Percentiles rank a stretch among this genome's conserved stretches.
phyloP scores from a whole-genome alignment of 2,329 filamentous ascomycete species.

The Septoria linicola region DNA sequence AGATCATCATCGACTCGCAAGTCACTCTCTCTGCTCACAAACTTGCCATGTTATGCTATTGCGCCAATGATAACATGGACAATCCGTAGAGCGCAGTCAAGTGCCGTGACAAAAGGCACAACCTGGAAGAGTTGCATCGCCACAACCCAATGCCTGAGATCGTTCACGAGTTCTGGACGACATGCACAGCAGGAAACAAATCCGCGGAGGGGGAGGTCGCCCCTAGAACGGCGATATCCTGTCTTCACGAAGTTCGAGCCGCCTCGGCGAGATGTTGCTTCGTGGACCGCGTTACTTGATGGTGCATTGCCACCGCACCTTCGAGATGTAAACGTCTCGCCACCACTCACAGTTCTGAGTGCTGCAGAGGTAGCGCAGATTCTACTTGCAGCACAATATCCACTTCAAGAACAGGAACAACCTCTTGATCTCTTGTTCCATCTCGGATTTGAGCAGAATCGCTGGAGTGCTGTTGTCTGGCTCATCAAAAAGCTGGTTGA shows the following conservation, averaged over 20 bases:
- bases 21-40: background rate
- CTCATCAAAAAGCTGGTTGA: conserved; percentile 46
- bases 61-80: conserved; percentile 34
- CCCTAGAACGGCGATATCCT: conserved; percentile 8
- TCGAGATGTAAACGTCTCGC: conserved; percentile 13
- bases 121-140: background rate
- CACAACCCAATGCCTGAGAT: background rate
- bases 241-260: conserved; percentile 13
- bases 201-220: background rate
- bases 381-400: conserved; percentile 29
- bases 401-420: background rate
- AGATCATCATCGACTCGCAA: background rate
- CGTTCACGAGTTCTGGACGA: background rate
- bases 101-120: conserved; percentile 3
- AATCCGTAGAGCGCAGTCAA: conserved; percentile 7
- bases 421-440: conserved; percentile 42
- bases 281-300: conserved; percentile 24
- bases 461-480: conserved; percentile 49
- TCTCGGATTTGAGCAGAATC: conserved; percentile 41
- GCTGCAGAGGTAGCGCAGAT: conserved; percentile 30
- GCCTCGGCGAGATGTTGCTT: conserved; percentile 9
- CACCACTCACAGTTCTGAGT: conserved; percentile 16
- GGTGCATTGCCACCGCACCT: conserved; percentile 27
- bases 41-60: conserved; percentile 18
- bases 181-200: background rate